Evolutionary conservation across 805 yeast genomes (phyloP).

Genomic region (Wickerhamomyces canadensis): DNA sequence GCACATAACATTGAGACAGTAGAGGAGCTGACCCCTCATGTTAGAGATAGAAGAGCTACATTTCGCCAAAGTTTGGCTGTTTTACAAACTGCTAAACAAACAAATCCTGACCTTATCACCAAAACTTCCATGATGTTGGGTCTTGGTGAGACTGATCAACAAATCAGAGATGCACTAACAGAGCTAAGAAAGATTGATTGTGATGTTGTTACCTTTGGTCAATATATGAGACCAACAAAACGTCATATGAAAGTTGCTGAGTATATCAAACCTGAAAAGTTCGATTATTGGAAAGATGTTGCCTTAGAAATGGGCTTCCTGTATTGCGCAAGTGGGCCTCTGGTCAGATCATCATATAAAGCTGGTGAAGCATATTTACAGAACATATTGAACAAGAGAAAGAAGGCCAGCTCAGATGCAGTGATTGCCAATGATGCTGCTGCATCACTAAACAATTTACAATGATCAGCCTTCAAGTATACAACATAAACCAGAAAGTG

Average conservation of each 20-base stretch:
- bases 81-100: conserved; percentile 71
- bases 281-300: conserved; percentile 84
- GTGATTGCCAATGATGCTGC: not conserved
- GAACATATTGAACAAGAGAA: conserved; percentile 78
- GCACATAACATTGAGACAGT: conserved; percentile 98
- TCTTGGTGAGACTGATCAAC: conserved; percentile 93
- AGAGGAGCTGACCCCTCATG: conserved; percentile 88
- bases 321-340: conserved; percentile 96
- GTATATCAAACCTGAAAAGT: conserved; percentile 88
- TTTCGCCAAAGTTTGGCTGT: conserved; percentile 83
- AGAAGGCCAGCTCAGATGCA: conserved; percentile 3
- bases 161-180: conserved; percentile 64
- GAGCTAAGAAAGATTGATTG: conserved; percentile 74
- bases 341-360: conserved; percentile 93
- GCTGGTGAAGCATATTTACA: conserved; percentile 98
- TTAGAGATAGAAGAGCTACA: conserved; percentile 95
- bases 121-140: conserved; percentile 97
- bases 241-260: conserved; percentile 98
- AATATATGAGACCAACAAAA: conserved; percentile 98
- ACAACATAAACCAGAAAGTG: too few relatives aligned
- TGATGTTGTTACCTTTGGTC: conserved; percentile 97
- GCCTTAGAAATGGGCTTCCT: conserved; percentile 89
- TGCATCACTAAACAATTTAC: too few relatives aligned
- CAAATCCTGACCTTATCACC: conserved; percentile 72
- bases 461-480: too few relatives aligned